These are phyloP conservation scores for Neoboletus subvelutipes DNA, from an alignment of 768 basidiomycete species.

Conservation along the genomic window DNA sequence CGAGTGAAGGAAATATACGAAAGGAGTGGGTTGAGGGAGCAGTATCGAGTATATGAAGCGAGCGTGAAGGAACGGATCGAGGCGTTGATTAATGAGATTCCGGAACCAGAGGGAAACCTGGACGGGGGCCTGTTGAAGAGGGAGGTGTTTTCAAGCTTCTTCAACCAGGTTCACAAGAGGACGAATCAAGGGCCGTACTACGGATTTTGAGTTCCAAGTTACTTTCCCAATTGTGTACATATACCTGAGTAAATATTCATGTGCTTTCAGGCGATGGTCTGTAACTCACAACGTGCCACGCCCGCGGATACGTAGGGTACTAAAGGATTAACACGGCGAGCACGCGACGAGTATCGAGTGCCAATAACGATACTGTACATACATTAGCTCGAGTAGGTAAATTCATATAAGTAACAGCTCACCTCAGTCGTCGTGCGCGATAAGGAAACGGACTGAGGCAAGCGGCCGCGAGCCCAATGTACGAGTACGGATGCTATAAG, in stretches of 20 bases:
- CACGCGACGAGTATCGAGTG: too few species aligned
- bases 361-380: too few species aligned
- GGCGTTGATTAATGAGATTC: neutral
- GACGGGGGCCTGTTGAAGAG: neutral
- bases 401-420: too few species aligned
- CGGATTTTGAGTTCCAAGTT: too few species aligned
- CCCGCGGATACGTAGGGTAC: neutral
- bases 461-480: too few species aligned
- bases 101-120: neutral
- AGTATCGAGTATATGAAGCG: neutral
- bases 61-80: neutral
- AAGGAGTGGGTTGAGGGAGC: neutral
- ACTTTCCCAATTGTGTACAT: neutral
- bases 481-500: too few species aligned
- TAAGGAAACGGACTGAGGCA: too few species aligned
- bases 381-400: too few species aligned
- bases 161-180: neutral
- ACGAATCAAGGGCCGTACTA: neutral
- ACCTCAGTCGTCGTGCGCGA: too few species aligned
- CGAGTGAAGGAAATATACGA: slow-evolving; percentile 4
- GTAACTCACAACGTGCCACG: neutral
- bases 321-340: too few species aligned
- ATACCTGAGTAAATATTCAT: neutral
- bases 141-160: neutral
- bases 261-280: neutral